Base-by-base conservation (phyloP, 192 early-diverging fungal genomes). In the Glomus cerebriforme region DNA sequence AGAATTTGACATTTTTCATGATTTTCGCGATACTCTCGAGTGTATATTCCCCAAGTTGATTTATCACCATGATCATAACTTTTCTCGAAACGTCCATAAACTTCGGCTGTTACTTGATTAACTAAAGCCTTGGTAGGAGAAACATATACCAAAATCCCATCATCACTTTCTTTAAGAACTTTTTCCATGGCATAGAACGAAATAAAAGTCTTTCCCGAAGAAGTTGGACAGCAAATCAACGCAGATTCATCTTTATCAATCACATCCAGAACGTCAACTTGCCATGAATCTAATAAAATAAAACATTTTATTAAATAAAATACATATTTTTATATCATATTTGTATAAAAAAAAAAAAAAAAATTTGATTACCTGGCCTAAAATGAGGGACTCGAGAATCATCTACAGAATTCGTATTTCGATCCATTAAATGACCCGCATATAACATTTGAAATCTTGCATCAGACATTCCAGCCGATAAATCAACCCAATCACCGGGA, bases 141-240 rank as follows among this genome's bases (percentile, higher is more conserved):
- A 47, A 87, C 86, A 59, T 87, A 87, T 31, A 86, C 58, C 13
- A 78, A 59, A 9, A 80, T 39, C 26, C 63, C 82, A 37, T 85
- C 82, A 74, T 83, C 76, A 66, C 58, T 63, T 4, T 79, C 81
- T 1, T 76, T 49, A 64, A 87, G 66, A 64, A 88, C 81, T 58
- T 87, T 82, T 62, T 87, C 85, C 74, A 87, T 87, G 1, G 86
- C 85, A 81, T 87, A 87, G 59, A 80, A 87, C 7, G 85, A 78
- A 60, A 88, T 82, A 72, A 87, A 87, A 2, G 86, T 87, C 37
- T 87, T 87, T 19, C 86, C 86, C 3, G 80, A 68, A 4, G 82
- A 85, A 32, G 85, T 87, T 13, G 86, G 86, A 43, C 85, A 84
- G 19, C 81, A 72, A 13, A 87, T 74, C 3, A 88, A 75, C 1